Conservation (phyloP, 2,329 filamentous ascomycete species). For the Canariomyces notabilis region DNA sequence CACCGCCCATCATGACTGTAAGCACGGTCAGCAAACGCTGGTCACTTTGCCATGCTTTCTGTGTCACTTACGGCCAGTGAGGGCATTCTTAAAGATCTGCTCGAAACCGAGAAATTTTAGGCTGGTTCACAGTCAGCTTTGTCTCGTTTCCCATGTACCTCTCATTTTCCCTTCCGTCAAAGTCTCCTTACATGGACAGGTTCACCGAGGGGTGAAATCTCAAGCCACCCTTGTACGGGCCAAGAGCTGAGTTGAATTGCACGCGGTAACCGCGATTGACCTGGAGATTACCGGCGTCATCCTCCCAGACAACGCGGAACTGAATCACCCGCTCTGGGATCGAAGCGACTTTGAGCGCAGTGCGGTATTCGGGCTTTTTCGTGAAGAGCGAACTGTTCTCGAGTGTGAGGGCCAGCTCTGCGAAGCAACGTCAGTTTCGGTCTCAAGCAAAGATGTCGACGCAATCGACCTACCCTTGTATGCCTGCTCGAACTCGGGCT, state of each 20-base stretch:
- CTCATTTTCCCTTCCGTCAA: background rate
- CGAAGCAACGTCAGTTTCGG: constrained; percentile 10
- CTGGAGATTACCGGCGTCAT: constrained; percentile 83
- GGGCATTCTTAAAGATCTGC: constrained; percentile 99
- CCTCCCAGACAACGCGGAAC: constrained; percentile 96
- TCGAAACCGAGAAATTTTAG: constrained; percentile 99
- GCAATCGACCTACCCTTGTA: constrained; percentile 68
- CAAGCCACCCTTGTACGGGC: constrained; percentile 96
- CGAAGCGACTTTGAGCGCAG: constrained; percentile 78
- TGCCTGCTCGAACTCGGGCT: constrained; percentile 98
- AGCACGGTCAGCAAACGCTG: constrained; percentile 23
- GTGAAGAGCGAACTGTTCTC: constrained; percentile 90
- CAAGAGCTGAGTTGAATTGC: constrained; percentile 96
- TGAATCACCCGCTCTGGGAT: constrained; percentile 94
- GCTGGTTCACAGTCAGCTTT: constrained; percentile 26
- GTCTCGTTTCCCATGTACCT: constrained; percentile 17
- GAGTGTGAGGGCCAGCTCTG: constrained; percentile 91
- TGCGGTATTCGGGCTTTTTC: constrained; percentile 91
- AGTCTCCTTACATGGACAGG: constrained; percentile 51
- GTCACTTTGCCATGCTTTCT: constrained; percentile 7
- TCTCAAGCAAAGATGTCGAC: constrained; percentile 1
- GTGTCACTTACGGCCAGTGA: constrained; percentile 73
- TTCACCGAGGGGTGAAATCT: constrained; percentile 90
- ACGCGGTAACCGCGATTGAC: constrained; percentile 95
- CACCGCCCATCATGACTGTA: constrained; percentile 86